Evolutionary conservation across 805 yeast species (phyloP), one percentile per base, ranked within the genome.

Genomic region (Spathaspora girioi): DNA sequence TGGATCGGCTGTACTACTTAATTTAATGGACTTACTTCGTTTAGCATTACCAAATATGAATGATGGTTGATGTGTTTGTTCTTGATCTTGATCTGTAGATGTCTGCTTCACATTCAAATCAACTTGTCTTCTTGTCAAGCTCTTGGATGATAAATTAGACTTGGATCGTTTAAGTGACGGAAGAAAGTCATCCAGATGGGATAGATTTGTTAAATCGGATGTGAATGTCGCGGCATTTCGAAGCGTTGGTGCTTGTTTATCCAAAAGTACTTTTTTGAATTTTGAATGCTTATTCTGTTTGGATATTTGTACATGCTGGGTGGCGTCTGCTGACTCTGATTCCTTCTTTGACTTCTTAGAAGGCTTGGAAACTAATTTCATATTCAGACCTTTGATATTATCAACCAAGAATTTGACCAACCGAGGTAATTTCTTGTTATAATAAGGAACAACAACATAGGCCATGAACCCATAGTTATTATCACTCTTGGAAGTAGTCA

Each of bases 391-490:
- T 52, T 79, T 81, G 46, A 82, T 67, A 49, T 75, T 78, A 18
- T 71, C 71, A 5, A 80, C 67, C 19, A 81, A 65, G 52, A 73
- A 76, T 46, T 71, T 72, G 8, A 80, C 73, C 3, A 78, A 64
- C 41, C 66, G 57, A 0, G 87, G 86, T 3, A 80, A 62, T 52
- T 68, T 75, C 50, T 74, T 75, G 47, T 70, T 77, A 59, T 70
- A 83, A 61, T 76, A 80, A 0, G 87, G 86, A 1, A 82, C 70
- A 2, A 83, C 52, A 8, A 82, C 80, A 54, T 76, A 77, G 3
- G 76, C 80, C 38, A 80, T 63, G 57, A 80, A 82, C 3, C 81
- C 83, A 17, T 63, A 55, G 0, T 77, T 66, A 12, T 77, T 71
- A 11, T 62, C 56, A 0, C 63, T 54, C 9, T 70, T 68, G 1